Evolutionary conservation across 139 green algal genomes (phyloP).

Genomic region (Tetradesmus obliquus): DNA sequence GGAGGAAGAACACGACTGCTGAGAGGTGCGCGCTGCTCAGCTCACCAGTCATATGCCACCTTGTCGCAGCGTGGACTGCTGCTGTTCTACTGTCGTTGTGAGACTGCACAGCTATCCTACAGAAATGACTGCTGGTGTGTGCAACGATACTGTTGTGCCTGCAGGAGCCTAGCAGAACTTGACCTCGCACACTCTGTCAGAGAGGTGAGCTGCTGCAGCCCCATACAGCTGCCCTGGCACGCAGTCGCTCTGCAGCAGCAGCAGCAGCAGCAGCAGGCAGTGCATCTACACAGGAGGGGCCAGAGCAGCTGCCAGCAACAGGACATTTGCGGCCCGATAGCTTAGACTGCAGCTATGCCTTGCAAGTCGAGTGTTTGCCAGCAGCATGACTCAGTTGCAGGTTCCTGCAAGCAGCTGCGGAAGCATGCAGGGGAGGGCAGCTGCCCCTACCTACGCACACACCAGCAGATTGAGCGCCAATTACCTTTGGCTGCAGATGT

Average conservation of each 20-base stretch:
- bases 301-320: neutral
- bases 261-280: neutral
- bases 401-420: neutral
- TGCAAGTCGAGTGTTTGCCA: neutral
- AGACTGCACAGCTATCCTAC: no score
- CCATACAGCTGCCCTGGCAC: neutral
- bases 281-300: neutral
- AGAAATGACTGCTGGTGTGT: neutral
- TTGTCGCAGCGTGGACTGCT: neutral
- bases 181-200: constrained; percentile 17
- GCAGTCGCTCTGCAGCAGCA: neutral
- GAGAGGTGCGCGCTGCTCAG: constrained; percentile 40
- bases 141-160: neutral
- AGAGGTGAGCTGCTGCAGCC: constrained; percentile 19
- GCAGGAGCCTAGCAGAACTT: neutral
- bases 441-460: no score
- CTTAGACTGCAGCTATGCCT: neutral
- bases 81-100: neutral
- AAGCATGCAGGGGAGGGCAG: neutral
- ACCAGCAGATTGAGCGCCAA: no score
- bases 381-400: neutral
- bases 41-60: neutral
- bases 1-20: constrained; percentile 54
- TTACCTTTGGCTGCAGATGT: no score
- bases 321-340: neutral